Evolutionary conservation across 2,329 filamentous ascomycete genomes (phyloP).

Genomic region (Aspergillus fijiensis): DNA sequence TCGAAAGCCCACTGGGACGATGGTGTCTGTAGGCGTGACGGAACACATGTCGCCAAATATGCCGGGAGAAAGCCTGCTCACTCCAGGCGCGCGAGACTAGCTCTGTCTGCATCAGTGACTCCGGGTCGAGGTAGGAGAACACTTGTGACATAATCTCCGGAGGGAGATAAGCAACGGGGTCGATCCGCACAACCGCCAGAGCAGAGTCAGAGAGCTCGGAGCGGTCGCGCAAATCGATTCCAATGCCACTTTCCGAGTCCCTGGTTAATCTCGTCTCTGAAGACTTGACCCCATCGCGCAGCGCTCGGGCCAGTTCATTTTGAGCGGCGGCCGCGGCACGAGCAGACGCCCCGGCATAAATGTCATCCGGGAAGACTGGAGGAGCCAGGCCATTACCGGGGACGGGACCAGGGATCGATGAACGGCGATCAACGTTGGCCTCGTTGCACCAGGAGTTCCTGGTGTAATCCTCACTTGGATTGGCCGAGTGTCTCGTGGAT

Average conservation of each 20-base stretch:
- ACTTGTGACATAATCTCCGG: constrained; percentile 60
- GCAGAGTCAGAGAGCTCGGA: constrained; percentile 37
- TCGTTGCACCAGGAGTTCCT: constrained; percentile 28
- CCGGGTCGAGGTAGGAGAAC: constrained; percentile 59
- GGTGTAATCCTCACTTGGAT: constrained; percentile 19
- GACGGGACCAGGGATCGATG: constrained; percentile 36
- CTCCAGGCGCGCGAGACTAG: constrained; percentile 59
- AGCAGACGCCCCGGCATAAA: constrained; percentile 46
- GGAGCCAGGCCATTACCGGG: constrained; percentile 40
- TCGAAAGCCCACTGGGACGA: constrained; percentile 36
- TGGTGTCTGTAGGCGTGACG: constrained; percentile 53
- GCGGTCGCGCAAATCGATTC: constrained; percentile 44
- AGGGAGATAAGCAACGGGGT: constrained; percentile 57
- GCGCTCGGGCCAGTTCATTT: constrained; percentile 42
- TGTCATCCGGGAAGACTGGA: constrained; percentile 41
- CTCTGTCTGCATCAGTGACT: constrained; percentile 56
- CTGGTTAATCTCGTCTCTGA: constrained; percentile 33
- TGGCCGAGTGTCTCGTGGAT: constrained; percentile 31
- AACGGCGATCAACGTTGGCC: constrained; percentile 35
- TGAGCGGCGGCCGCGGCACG: constrained; percentile 52
- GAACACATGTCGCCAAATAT: constrained; percentile 65
- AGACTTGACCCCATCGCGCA: constrained; percentile 32
- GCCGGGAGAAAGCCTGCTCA: constrained; percentile 54
- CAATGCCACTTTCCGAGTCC: constrained; percentile 53
- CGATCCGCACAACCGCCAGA: constrained; percentile 43